Base-by-base conservation (phyloP, 192 early-diverging fungal genomes). In the Podila epigama region DNA sequence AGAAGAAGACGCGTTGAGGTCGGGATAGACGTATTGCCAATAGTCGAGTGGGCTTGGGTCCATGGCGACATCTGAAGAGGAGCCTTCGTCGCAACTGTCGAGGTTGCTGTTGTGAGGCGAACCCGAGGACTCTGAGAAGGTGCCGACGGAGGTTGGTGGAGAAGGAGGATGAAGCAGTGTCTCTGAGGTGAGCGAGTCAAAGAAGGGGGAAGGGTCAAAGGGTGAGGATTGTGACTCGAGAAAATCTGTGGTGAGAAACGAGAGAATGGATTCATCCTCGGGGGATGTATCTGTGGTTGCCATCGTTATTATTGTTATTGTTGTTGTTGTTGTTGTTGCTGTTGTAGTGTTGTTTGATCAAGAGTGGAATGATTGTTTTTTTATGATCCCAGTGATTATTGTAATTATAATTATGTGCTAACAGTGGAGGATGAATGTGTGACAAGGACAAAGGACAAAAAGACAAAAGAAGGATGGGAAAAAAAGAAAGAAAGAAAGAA, bases 251-350 rank as follows among this genome's bases (percentile, higher is more conserved):
- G 73, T 77, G 56, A 77, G 61, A 36, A 77, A 77, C 22, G 73
- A 77, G 29, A 77, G 61, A 56, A 77, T 77, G 22, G 73, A 77
- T 33, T 77, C 73, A 18, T 75, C 72, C 66, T 77, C 73, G 57
- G 20, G 11, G 5, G 34, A 6, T 31, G 31, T 40, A 39, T 42
- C 44, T 31, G 63, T 58, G 52, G 65, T n/a, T 36, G 39, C 40
- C 18, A 32, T 37, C 29, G 63, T 20, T 13, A 40, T 13, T 28
- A 37, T 42, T 60, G 27, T 9, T 51, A 44, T 5, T 66, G 29
- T 5, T 12, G 54, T 34, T 56, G 42, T 15, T 44, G 33, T 39
- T 16, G 51, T 16, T 54, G 51, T 44, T 20, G 16, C 48, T 25
- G 32, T 28, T 33, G 8, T 18, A 51, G 25, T 25, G 5, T 40